A percentile compares a stretch with the other conserved stretches of the same genome.
These are phyloP conservation scores for Aspergillus leporis DNA, from an alignment of 495 filamentous ascomycete genomes.

Conservation along the genomic window DNA sequence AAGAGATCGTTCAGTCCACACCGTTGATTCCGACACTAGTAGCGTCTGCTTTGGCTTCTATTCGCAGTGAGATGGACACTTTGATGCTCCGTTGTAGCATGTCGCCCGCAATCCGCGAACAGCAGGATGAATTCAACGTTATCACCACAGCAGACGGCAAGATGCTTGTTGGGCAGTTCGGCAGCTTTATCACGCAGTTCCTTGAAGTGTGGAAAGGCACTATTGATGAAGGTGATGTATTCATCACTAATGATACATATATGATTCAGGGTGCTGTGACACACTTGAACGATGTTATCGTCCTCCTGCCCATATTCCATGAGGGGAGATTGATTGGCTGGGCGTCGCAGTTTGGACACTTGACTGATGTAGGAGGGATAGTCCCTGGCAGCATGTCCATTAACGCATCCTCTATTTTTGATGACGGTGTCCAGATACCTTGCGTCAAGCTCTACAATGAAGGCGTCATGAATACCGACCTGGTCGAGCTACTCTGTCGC, in stretches of 20 bases:
- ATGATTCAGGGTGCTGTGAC: constrained; percentile 50
- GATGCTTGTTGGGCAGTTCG: constrained; percentile 55
- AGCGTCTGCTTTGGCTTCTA: constrained; percentile 43
- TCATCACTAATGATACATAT: constrained; percentile 54
- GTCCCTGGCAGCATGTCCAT: constrained; percentile 55
- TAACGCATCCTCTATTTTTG: constrained; percentile 51
- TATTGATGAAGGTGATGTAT: constrained; percentile 51
- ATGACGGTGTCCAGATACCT: constrained; percentile 54
- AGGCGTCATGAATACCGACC: constrained; percentile 43
- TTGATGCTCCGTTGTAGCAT: constrained; percentile 53
- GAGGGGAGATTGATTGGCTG: constrained; percentile 45
- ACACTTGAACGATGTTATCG: constrained; percentile 50
- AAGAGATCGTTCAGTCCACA: constrained; percentile 35
- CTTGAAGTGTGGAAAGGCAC: constrained; percentile 43
- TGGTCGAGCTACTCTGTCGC: constrained; percentile 47
- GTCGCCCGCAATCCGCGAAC: constrained; percentile 52
- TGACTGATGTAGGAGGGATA: constrained; percentile 53
- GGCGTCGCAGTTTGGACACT: constrained; percentile 52
- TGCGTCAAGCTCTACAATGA: constrained; percentile 47
- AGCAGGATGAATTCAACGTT: constrained; percentile 56
- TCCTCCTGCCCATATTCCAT: constrained; percentile 48
- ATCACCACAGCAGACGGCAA: constrained; percentile 48
- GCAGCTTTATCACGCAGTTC: constrained; percentile 52
- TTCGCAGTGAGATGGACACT: constrained; percentile 52
- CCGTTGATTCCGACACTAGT: constrained; percentile 42